Base-by-base conservation (phyloP, 306 rosid species). In the Fragaria iinumae region DNA sequence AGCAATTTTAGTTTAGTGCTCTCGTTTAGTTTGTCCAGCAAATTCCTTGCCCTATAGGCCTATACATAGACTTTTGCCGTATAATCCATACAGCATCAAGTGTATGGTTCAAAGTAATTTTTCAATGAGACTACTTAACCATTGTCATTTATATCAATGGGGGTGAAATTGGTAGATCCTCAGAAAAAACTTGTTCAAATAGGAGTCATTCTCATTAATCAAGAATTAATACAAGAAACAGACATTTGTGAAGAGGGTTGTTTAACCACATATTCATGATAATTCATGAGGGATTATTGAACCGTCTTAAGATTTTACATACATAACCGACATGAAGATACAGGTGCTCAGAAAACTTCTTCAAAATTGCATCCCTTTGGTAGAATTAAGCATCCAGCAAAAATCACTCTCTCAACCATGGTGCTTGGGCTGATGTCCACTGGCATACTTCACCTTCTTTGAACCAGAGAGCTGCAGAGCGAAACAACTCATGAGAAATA, bases 391-490 rank as follows among this genome's bases (percentile, higher is more conserved):
- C 17, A 69, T 45, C 76, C 1, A n/a, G 62, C 16, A 77, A 78
- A 60, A 50, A 48, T 89, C 86, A 90, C 80, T 95, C 98, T 84
- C 90, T 91, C 11, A 96, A 57, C 99, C 98, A 92, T 12, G 89
- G 90, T 64, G 85, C 86, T 41, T 79, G 93, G 39, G 84, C 76
- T 10, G 99, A 86, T 57, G 86, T 90, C 98, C 99, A 96, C 27
- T 91, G 84, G 34, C 84, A 75, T 78, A 88, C 27, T 87, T 92
- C 99, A 5, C 91, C 96, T 87, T 92, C 97, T 82, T 88, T 87
- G 87, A 96, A 96, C 99, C 99, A 96, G 48, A 96, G 90, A 82
- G 83, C 99, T 96, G 91, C 83, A 66, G 32, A 44, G 50, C 25
- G 39, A 71, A 25, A 65, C 36, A 59, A 39, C 4, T 16, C 52